Evolutionary conservation across 1,284 basidiomycete genomes (phyloP).

Genomic region (Mycena sp.): DNA sequence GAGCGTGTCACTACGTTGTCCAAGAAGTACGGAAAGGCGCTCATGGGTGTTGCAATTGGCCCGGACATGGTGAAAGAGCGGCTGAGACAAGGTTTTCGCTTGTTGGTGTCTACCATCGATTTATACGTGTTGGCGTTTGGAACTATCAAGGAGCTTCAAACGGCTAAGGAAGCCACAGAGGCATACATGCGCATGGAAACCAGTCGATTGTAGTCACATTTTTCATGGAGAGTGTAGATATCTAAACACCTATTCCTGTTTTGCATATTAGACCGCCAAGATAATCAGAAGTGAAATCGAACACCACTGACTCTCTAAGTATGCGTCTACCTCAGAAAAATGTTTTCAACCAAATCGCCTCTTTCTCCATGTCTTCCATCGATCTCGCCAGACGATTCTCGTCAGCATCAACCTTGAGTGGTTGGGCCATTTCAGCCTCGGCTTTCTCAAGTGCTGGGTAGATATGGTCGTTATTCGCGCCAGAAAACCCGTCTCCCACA

Average conservation of each 20-base stretch:
- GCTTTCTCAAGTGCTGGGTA: slow-evolving; percentile 81
- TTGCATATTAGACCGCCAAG: background rate
- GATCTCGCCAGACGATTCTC: slow-evolving; percentile 74
- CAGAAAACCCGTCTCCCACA: slow-evolving; percentile 72
- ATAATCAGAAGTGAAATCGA: background rate
- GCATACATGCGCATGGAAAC: slow-evolving; percentile 1
- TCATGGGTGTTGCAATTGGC: slow-evolving; percentile 23
- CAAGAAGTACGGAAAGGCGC: slow-evolving; percentile 23
- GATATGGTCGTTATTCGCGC: slow-evolving; percentile 74
- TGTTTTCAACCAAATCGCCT: slow-evolving; percentile 71
- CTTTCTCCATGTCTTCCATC: slow-evolving; percentile 78
- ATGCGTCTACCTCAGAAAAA: slow-evolving; percentile 57
- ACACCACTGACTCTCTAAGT: background rate
- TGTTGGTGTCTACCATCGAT: slow-evolving; percentile 21
- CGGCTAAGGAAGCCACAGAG: slow-evolving; percentile 14
- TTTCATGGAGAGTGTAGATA: background rate
- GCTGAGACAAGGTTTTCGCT: slow-evolving; percentile 16
- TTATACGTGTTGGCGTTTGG: slow-evolving; percentile 14
- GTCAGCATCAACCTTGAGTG: slow-evolving; percentile 72
- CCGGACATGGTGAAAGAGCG: slow-evolving; percentile 24
- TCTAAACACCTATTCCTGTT: background rate
- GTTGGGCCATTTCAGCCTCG: slow-evolving; percentile 61
- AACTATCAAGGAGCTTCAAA: slow-evolving; percentile 7
- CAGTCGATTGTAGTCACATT: background rate
- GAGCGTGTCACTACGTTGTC: slow-evolving; percentile 16